phyloP scores from a whole-genome alignment of 768 basidiomycete genomes.

The Tulasnella sp. region DNA sequence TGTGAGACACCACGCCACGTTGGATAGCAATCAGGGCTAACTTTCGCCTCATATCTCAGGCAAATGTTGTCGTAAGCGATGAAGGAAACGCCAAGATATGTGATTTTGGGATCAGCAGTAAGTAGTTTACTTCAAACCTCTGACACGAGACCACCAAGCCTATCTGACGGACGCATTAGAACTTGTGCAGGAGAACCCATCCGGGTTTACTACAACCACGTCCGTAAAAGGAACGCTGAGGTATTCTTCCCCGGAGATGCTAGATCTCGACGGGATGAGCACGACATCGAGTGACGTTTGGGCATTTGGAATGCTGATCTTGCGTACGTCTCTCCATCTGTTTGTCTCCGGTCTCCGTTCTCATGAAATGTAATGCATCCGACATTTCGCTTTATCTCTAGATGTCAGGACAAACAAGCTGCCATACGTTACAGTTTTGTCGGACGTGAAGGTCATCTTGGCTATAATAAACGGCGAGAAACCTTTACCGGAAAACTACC shows the following conservation, averaged over 20 bases:
- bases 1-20: constrained; percentile 2
- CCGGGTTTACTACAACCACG: background rate
- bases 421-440: background rate
- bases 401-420: constrained; percentile 8
- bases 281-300: background rate
- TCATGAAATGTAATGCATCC: background rate
- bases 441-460: background rate
- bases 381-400: background rate
- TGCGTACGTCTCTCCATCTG: background rate
- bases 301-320: background rate
- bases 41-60: background rate
- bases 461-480: background rate
- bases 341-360: no score
- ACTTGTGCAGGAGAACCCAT: background rate
- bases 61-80: constrained; percentile 6
- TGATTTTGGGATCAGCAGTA: constrained; percentile 11
- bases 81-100: constrained; percentile 9
- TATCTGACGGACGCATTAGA: background rate
- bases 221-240: background rate
- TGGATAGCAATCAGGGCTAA: background rate
- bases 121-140: background rate
- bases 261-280: background rate
- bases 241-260: constrained; percentile 4
- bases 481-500: background rate
- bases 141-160: background rate